Evolutionary conservation across 805 yeast genomes (phyloP).

Genomic region (Cyberlindnera mycetangii): DNA sequence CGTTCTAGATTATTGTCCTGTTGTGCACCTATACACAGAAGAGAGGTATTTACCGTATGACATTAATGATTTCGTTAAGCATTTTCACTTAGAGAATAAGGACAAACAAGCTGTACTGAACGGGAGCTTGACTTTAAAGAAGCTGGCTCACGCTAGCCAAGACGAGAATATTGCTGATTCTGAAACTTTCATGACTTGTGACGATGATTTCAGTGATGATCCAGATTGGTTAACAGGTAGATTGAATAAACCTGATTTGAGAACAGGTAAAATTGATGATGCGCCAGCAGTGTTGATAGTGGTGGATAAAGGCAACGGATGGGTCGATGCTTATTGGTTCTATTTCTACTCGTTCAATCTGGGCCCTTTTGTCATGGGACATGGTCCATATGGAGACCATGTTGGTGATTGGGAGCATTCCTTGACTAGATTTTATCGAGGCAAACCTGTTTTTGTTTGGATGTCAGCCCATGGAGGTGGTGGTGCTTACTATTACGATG

Average conservation of each 20-base stretch:
- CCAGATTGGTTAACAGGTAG: conserved; percentile 88
- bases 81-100: conserved; percentile 55
- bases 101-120: conserved; percentile 43
- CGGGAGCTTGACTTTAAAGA: conserved; percentile 31
- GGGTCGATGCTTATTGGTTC: conserved; percentile 96
- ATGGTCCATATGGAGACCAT: conserved; percentile 96
- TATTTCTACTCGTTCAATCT: conserved; percentile 90
- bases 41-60: conserved; percentile 86
- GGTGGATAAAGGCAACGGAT: conserved; percentile 90
- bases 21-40: conserved; percentile 84
- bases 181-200: conserved; percentile 51
- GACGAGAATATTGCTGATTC: conserved; percentile 29
- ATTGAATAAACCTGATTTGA: conserved; percentile 61
- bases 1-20: conserved; percentile 66
- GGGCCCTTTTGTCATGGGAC: conserved; percentile 97
- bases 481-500: conserved; percentile 76
- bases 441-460: conserved; percentile 83
- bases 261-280: conserved; percentile 64
- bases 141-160: conserved; percentile 25
- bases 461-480: conserved; percentile 99
- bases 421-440: conserved; percentile 76
- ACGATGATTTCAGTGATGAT: conserved; percentile 67
- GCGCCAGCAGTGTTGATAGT: conserved; percentile 84
- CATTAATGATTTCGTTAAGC: conserved; percentile 60
- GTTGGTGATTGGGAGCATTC: conserved; percentile 99